A percentile compares a stretch with the other conserved stretches of the same genome.
Evolutionary conservation across 2,329 filamentous ascomycete genomes (phyloP).

Genomic region (Phoma herbarum): DNA sequence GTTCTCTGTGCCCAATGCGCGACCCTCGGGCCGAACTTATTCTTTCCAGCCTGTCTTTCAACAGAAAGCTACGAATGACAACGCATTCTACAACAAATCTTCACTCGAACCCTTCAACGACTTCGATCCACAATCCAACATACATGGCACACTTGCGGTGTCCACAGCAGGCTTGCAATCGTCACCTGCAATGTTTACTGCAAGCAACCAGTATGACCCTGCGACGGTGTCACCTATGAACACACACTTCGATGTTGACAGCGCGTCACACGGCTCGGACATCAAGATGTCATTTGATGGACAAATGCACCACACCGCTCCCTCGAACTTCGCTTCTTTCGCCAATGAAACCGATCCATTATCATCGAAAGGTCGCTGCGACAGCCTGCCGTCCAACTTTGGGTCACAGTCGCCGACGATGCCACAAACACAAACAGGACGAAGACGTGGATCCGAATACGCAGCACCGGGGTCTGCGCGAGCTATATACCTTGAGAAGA

Average conservation of each 20-base stretch:
- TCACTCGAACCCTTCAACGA: background rate
- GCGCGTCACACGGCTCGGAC: constrained; percentile 6
- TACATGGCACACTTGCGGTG: background rate
- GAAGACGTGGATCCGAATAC: constrained; percentile 30
- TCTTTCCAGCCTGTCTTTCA: background rate
- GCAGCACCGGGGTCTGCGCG: constrained; percentile 40
- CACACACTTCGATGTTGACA: constrained; percentile 19
- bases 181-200: constrained; percentile 13
- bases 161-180: background rate
- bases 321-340: background rate
- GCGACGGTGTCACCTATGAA: constrained; percentile 21
- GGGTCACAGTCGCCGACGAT: constrained; percentile 8
- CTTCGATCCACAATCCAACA: background rate
- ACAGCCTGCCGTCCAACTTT: constrained; percentile 11
- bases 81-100: background rate
- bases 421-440: constrained; percentile 7
- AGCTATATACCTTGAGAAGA: constrained; percentile 66
- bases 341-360: background rate
- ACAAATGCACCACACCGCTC: background rate
- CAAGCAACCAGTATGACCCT: constrained; percentile 9
- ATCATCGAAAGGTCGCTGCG: constrained; percentile 8
- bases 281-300: constrained; percentile 5
- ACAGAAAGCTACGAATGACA: background rate
- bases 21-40: background rate
- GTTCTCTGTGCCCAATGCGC: background rate